Evolutionary conservation across 2,329 filamentous ascomycete genomes (phyloP).

Genomic region (Xylariomycetidae sp.): DNA sequence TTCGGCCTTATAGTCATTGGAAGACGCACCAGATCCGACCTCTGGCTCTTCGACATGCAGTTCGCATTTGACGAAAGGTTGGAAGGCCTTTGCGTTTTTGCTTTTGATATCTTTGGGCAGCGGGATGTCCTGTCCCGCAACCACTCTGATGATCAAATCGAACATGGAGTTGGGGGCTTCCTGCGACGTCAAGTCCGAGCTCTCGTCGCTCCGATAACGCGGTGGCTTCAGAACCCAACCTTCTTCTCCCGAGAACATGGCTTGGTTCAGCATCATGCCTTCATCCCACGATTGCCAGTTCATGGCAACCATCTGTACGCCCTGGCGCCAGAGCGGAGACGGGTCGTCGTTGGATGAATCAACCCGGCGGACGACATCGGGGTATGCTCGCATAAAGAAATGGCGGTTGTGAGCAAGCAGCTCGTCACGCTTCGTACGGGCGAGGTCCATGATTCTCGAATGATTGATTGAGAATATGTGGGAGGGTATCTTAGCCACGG

Average conservation of each 20-base stretch:
- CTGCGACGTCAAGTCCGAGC: constrained; percentile 32
- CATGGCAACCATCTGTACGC: constrained; percentile 94
- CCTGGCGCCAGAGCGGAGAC: constrained; percentile 82
- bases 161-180: constrained; percentile 46
- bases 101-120: constrained; percentile 45
- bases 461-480: constrained; percentile 89
- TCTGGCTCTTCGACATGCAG: constrained; percentile 67
- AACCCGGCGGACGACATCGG: constrained; percentile 68
- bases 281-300: constrained; percentile 97
- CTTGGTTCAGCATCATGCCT: constrained; percentile 93
- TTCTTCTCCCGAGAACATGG: constrained; percentile 83
- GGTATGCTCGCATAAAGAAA: constrained; percentile 89
- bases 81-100: constrained; percentile 49
- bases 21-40: constrained; percentile 25
- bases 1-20: constrained; percentile 36
- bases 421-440: constrained; percentile 59
- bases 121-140: constrained; percentile 70
- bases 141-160: constrained; percentile 63
- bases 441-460: constrained; percentile 57
- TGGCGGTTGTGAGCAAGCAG: constrained; percentile 84
- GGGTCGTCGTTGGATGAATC: constrained; percentile 94
- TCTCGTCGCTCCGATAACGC: constrained; percentile 54
- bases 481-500: constrained; percentile 50
- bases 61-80: constrained; percentile 72
- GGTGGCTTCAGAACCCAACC: constrained; percentile 84